Evolutionary conservation across 1,284 basidiomycete genomes (phyloP), one percentile per base, ranked within the genome.

Genomic region (Apiotrichum montevideense): DNA sequence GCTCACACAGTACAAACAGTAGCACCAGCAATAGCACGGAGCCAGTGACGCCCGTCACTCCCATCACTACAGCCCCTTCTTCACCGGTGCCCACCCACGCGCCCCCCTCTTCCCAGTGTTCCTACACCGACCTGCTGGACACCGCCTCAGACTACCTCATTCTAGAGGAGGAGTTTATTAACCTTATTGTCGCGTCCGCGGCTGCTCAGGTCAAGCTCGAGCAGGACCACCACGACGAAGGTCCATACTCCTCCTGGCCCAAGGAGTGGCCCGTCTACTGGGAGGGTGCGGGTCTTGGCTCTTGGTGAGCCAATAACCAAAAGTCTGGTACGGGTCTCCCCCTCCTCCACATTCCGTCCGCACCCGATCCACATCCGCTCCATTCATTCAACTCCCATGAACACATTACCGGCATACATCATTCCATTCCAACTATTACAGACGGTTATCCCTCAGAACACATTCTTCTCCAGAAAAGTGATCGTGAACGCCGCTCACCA

Each of bases 231-330:
- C 11, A 21, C 13, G 34, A 21, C 6, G 44, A 52, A 6, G 32
- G 35, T 15, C 41, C 34, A 4, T 10, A 15, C 41, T 2, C 39
- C 35, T 41, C 52, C 10, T 63, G 62, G 62, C 52, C 54, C 9
- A 52, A 58, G 56, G 58, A 63, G 37, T 63, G 58, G 58, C 62
- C 62, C 14, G 46, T 60, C n/a, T 60, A 54, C 56, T 63, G 62
- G 62, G 62, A 63, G 46, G 62, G 62, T 9, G 62, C 58, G 4
- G 58, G 58, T 3, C 53, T 56, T 10, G 51, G 44, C 3, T 21
- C 44, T n/a, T 55, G 32, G 42, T 55, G 21, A 21, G 21, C 21
- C 21, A 21, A 21, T 21, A 21, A 21, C 21, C 21, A 21, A 21
- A 21, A 21, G 21, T 21, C 21, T 21, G 21, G 21, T 21, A 21